Base-by-base conservation (phyloP, 164 flowering plant genomes). In the Hamamelis virginiana region DNA sequence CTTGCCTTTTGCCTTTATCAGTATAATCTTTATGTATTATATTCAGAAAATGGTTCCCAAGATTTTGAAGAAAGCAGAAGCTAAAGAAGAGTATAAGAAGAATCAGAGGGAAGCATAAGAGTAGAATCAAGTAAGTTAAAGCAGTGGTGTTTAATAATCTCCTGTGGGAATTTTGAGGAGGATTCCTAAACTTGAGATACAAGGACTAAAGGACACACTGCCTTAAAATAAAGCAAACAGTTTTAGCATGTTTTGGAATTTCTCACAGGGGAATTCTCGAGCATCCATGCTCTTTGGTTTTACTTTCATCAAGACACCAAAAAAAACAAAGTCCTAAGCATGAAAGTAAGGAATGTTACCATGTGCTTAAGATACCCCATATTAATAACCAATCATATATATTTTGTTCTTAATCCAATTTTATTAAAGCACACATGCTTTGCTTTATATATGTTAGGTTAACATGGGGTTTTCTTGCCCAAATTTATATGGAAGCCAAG, bases 121-220 rank as follows among this genome's bases (percentile, higher is more conserved):
- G 83, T 74, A 80, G 81, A 76, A 75, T 56, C 80, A 73, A 62
- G 76, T 80, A 81, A 77, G 82, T 76, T 77, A 81, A 80, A 75
- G 48, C 3, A 48, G n/a, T 22, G 66, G 47, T 62, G 60, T 63
- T 71, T 48, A 52, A 71, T 75, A 65, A 53, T 68, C 9, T 62
- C 5, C n/a, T 56, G 25, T 71, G 79, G 71, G 87, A 72, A 81
- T 74, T 83, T 81, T 83, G 74, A 84, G 83, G 80, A 80, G 77
- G 86, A 84, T 82, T 85, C 87, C 81, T 77, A 72, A 61, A 75
- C 73, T 69, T 74, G 65, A 78, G 79, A 76, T 58, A 80, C 89
- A 86, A 83, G 66, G 62, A 73, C 88, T 84, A 89, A 26, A 84
- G 41, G 94, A 89, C 94, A 84, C 63, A 51, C 8, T 22, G 48